Evolutionary conservation across 2,329 filamentous ascomycete species (phyloP), one percentile per base, ranked within the genome.

Genomic region (Colletotrichum navitas): DNA sequence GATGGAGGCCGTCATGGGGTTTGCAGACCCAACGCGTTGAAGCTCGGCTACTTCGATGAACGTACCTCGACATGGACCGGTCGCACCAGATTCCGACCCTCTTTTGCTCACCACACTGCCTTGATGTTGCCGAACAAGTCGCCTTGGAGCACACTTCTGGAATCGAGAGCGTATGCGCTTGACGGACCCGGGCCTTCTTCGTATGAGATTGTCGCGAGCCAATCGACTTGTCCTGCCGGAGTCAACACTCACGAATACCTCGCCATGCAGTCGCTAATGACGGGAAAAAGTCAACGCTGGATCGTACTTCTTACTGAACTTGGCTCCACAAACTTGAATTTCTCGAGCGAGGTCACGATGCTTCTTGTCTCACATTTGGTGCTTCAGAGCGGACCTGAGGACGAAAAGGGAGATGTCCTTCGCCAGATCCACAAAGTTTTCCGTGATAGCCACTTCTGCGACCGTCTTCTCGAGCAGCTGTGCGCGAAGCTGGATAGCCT

Each of bases 241-340:
- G 67, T 88, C 34, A 84, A 83, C 1, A 60, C 83, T 0, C 85
- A 89, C 18, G 89, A 91, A 65, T 90, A 84, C 59, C 80, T 83
- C 32, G 83, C 88, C 0, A 85, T 86, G 62, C 85, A 89, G 68
- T 80, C 78, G 0, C 77, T 89, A 0, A 74, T 87, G 0, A 80
- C 83, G 0, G 87, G 87, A 0, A 81, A 79, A 3, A 74, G 80
- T 12, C 79, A 84, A 0, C 82, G 88, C 0, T 90, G 88, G 89
- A 74, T 82, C 0, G 79, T 81, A 0, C 79, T 90, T 0, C 75
- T 89, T 0, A 77, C 82, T 0, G 88, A 90, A 71, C 72, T 90
- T 5, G 87, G 82, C 0, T 84, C 85, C 0, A 83, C 86, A 0
- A 79, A 88, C 70, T 63, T 94, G 3, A 92, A 92, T 72, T 88